A percentile compares a stretch with the other conserved stretches of the same genome.
These are phyloP conservation scores for Sporormia fimetaria DNA, from an alignment of 495 filamentous ascomycete species.

Conservation along the genomic window DNA sequence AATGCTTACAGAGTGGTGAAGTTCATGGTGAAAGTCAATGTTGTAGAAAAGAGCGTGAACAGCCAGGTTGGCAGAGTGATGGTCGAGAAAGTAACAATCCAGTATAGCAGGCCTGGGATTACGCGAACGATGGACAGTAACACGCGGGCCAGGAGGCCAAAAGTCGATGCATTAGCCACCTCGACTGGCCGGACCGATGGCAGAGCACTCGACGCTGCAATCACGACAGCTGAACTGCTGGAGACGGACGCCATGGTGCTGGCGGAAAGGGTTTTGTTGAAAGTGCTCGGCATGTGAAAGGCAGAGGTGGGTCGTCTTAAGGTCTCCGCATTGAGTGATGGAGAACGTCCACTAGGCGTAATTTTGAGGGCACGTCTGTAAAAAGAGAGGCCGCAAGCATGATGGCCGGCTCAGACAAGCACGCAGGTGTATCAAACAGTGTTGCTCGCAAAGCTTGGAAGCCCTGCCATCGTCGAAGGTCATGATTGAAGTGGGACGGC, in stretches of 20 bases:
- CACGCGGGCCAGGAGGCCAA: constrained; percentile 31
- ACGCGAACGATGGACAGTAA: constrained; percentile 45
- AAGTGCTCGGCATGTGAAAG: too few relatives aligned
- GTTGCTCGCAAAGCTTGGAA: too few relatives aligned
- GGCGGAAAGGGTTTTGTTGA: too few relatives aligned
- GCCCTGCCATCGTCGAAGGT: too few relatives aligned
- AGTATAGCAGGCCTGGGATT: constrained; percentile 69
- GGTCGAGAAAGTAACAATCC: constrained; percentile 70
- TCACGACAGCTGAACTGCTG: constrained; percentile 6
- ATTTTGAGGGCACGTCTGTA: too few relatives aligned
- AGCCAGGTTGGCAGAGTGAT: constrained; percentile 82
- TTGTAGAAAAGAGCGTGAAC: constrained; percentile 90
- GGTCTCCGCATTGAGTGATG: too few relatives aligned
- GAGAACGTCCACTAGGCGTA: too few relatives aligned
- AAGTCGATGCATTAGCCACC: constrained; percentile 15
- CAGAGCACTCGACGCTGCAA: constrained; percentile 1
- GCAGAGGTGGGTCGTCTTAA: too few relatives aligned
- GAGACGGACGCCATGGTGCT: too few relatives aligned
- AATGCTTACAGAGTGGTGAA: constrained; percentile 76
- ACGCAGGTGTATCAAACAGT: too few relatives aligned
- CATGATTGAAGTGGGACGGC: constrained; percentile 6
- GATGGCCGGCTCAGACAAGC: too few relatives aligned
- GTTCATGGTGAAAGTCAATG: constrained; percentile 94
- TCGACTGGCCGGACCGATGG: constrained; percentile 4
- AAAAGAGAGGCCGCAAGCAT: too few relatives aligned